Conservation (phyloP, 257 asterid species). For the Salvia miltiorrhiza region DNA sequence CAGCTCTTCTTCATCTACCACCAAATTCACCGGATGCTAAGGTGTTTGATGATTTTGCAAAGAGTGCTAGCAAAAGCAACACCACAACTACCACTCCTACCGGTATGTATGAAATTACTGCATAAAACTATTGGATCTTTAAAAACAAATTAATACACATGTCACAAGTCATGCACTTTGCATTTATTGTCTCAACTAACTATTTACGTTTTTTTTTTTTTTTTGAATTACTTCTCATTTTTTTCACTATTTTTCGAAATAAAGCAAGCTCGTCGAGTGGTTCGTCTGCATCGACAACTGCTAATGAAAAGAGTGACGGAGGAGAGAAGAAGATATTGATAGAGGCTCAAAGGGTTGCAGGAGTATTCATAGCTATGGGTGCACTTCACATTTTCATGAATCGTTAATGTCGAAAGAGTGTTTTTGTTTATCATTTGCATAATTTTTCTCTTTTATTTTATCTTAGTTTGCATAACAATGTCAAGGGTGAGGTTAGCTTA, state of each 20-base stretch:
- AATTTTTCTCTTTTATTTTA: not conserved
- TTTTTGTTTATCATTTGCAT: not conserved
- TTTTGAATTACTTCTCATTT: not conserved
- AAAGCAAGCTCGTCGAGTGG: conserved; percentile 27
- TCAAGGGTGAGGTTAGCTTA: not conserved
- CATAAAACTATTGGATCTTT: not conserved
- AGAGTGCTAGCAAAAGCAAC: conserved; percentile 31
- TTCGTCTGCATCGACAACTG: conserved; percentile 20
- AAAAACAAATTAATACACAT: not conserved
- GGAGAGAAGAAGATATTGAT: conserved; percentile 23
- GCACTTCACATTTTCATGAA: conserved; percentile 24
- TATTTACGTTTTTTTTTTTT: not conserved
- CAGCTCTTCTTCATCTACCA: conserved; percentile 69
- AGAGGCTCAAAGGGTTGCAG: conserved; percentile 26
- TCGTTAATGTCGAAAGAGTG: not conserved
- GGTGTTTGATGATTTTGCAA: conserved; percentile 61
- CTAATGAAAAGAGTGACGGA: conserved; percentile 34
- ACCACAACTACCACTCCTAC: conserved; percentile 21
- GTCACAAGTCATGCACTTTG: not conserved
- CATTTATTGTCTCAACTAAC: not conserved
- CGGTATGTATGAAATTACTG: conserved; percentile 23
- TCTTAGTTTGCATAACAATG: not conserved
- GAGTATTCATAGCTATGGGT: conserved; percentile 25
- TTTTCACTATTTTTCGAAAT: not conserved
- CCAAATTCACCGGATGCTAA: conserved; percentile 85